Conservation (phyloP, 2,329 filamentous ascomycete species). For the Xylariales sp. region DNA sequence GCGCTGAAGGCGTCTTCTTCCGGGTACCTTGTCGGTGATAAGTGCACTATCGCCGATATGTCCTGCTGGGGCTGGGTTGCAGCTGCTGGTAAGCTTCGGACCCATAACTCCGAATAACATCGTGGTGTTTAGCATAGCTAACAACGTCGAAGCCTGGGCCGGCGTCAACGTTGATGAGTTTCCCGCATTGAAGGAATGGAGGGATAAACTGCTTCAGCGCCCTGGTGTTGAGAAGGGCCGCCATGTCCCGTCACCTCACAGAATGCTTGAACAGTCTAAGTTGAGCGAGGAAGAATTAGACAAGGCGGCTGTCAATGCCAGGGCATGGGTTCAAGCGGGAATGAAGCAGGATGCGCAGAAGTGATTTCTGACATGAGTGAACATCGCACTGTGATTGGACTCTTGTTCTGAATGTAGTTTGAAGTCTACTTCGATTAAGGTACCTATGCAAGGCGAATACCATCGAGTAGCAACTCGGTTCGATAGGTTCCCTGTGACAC, state of each 20-base stretch:
- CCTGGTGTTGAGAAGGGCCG: constrained; percentile 45
- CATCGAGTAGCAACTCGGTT: too few species aligned
- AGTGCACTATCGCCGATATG: constrained; percentile 3
- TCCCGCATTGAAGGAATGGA: constrained; percentile 59
- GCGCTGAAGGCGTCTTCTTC: constrained; percentile 1
- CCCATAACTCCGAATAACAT: too few species aligned
- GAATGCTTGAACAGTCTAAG: constrained; percentile 41
- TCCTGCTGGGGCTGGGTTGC: constrained; percentile 8
- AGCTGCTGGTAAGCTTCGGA: not conserved
- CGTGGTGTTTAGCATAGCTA: not conserved
- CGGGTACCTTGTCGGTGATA: constrained; percentile 8
- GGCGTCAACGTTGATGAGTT: constrained; percentile 61
- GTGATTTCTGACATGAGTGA: too few species aligned
- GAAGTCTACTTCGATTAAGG: too few species aligned
- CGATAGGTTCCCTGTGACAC: too few species aligned
- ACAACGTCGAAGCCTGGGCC: constrained; percentile 40
- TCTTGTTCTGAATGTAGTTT: too few species aligned
- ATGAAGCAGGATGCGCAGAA: constrained; percentile 60
- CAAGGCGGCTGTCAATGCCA: constrained; percentile 40
- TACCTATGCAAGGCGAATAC: too few species aligned
- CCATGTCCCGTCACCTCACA: constrained; percentile 60
- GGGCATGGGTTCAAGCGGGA: constrained; percentile 58
- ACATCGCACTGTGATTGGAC: too few species aligned
- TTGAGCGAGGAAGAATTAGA: constrained; percentile 43
- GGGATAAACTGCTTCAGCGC: constrained; percentile 47